Evolutionary conservation across 208 protist genomes (phyloP).

Genomic region (Crithidia thermophila): DNA sequence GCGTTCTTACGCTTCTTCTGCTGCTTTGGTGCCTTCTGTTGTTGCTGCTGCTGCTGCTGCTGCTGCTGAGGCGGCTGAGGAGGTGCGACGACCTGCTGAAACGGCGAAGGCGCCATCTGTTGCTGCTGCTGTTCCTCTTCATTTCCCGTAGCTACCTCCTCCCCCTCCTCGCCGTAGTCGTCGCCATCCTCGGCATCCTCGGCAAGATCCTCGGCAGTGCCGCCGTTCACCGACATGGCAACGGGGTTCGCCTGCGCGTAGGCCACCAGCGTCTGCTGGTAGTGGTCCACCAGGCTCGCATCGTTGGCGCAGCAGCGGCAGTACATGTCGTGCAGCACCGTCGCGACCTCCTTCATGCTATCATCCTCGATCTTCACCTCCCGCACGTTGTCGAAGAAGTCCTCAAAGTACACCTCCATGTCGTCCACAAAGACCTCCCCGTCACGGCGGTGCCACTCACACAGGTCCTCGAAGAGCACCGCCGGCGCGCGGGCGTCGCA

Average conservation of each 20-base stretch:
- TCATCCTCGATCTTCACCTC: constrained; percentile 84
- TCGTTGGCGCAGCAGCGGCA: constrained; percentile 79
- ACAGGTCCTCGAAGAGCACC: constrained; percentile 64
- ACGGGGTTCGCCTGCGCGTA: constrained; percentile 76
- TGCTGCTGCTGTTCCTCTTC: constrained; percentile 13
- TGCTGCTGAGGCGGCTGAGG: neutral
- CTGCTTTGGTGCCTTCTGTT: constrained; percentile 23
- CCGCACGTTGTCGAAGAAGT: constrained; percentile 75
- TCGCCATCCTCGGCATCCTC: constrained; percentile 30
- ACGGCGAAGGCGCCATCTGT: neutral
- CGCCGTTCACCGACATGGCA: constrained; percentile 62
- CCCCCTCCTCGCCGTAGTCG: constrained; percentile 7
- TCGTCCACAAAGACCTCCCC: constrained; percentile 89
- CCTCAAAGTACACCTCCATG: constrained; percentile 86
- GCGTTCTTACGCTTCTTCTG: constrained; percentile 68
- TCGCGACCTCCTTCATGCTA: constrained; percentile 84
- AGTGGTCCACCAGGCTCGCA: constrained; percentile 62
- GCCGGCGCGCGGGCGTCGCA: constrained; percentile 61
- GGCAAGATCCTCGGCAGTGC: constrained; percentile 28
- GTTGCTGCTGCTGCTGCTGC: constrained; percentile 12
- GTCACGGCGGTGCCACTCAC: constrained; percentile 62
- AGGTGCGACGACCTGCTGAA: no score
- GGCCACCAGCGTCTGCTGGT: constrained; percentile 40
- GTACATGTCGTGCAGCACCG: constrained; percentile 88
- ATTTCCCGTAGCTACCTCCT: constrained; percentile 13